Base-by-base conservation (phyloP, 805 yeast genomes). In the Saccharomycopsis babjevae region DNA sequence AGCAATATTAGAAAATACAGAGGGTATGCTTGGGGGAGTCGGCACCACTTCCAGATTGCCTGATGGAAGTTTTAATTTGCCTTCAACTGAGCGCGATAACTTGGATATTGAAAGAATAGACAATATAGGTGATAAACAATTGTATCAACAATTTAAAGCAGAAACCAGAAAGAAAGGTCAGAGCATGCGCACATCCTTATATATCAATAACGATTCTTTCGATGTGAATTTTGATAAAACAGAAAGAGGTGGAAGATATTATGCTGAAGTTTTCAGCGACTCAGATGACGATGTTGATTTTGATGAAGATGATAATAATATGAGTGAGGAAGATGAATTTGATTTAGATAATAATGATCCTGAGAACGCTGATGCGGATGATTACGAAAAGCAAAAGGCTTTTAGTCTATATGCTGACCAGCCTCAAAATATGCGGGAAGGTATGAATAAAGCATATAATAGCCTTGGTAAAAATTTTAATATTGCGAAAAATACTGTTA, bases 391-490 rank as follows among this genome's bases (percentile, higher is more conserved):
- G 3, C 79, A 75, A 59, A 77, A 74, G 60, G 72, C 76, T 13
- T 77, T 87, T 4, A 88, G 96, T 73, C 76, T 88, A 22, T 90
- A 91, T 71, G 89, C 96, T 0, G 83, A 89, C 68, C 97, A 89
- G 69, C 98, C 98, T 0, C 74, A 74, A 13, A 82, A 80, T 60
- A 70, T 88, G 28, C 82, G 80, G 63, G 85, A 85, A 65, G 98
- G 98, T 0, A 69, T 92, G 16, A 79, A 77, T 62, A 78, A 79
- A n/a, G 97, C 97, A 0, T 88, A 86, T 69, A 76, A 76, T 57
- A 82, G 96, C 2, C 70, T 92, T 52, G 92, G 86, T 11, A 77
- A 79, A 62, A 90, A 90, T 67, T 73, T 89, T 43, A 72, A 74
- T 16, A 75, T 85, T 18, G 94, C 97, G 0, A 80, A 79, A 66